These are phyloP conservation scores for Rhodotorula sp. DNA, from an alignment of 1,284 basidiomycete genomes.

Conservation along the genomic window DNA sequence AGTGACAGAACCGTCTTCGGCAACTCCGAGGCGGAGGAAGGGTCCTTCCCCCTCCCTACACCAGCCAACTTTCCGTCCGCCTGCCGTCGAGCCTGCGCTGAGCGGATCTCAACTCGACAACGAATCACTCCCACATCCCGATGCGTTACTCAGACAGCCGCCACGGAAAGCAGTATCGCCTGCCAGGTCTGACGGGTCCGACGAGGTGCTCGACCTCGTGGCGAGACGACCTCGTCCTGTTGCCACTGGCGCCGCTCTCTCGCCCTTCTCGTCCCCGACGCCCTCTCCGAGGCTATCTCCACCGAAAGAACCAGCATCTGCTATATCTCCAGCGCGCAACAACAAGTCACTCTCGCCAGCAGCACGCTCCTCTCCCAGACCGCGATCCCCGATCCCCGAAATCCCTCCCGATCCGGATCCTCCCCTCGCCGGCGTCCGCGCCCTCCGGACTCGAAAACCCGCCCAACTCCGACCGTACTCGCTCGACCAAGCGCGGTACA, in stretches of 20 bases:
- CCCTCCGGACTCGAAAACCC: slow-evolving; percentile 47
- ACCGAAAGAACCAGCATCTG: too few relatives aligned
- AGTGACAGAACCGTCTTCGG: neutral
- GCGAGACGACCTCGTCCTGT: neutral
- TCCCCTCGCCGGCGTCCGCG: slow-evolving; percentile 10
- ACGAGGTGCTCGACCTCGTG: neutral
- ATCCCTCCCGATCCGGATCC: slow-evolving; percentile 15
- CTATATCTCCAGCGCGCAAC: neutral
- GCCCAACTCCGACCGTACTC: slow-evolving; percentile 51
- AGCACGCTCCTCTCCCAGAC: neutral
- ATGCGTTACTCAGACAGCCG: neutral
- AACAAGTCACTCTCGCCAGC: neutral
- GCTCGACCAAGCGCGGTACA: slow-evolving; percentile 48
- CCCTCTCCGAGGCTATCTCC: neutral
- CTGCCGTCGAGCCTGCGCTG: neutral
- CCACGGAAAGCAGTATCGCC: neutral
- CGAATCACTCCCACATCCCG: neutral
- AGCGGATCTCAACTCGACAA: neutral
- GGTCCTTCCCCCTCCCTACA: neutral
- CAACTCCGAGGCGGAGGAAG: neutral
- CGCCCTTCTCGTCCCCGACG: neutral
- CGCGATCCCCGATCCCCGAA: slow-evolving; percentile 4
- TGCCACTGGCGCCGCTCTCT: neutral
- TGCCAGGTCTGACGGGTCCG: neutral
- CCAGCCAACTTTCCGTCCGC: neutral